Evolutionary conservation across 2,329 filamentous ascomycete species (phyloP), one percentile per base, ranked within the genome.

Genomic region (Penicillium vulpinum): DNA sequence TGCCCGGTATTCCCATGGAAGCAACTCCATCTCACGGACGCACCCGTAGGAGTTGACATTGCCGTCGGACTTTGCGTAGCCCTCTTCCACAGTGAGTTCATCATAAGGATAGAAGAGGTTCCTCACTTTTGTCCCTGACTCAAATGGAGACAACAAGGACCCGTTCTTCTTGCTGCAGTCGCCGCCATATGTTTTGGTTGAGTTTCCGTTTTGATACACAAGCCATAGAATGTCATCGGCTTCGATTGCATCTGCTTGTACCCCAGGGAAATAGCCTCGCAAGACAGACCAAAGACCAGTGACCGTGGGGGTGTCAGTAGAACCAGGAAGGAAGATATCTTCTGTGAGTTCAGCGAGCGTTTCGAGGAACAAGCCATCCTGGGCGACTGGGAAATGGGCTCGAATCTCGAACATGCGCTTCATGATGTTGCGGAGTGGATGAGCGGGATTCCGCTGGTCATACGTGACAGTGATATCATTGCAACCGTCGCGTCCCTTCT

Each of bases 91-190:
- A 0, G 71, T 78, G 54, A 81, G 75, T 57, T 83, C 78, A 31
- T 85, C 83, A 61, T 83, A 84, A 0, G 85, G 84, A 62, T 82
- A 83, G 67, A 88, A 86, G n/a, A 88, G 67, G 62, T 87, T 87
- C 66, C 82, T 83, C 59, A 88, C 83, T 1, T 75, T 81, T 2
- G 79, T 82, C 11, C 78, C 80, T 2, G 72, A 67, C 9, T 77
- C 73, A 56, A 85, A 88, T 0, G 85, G 83, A 15, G 85, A 73
- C 28, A 87, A 73, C 33, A 88, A 75, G 3, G 81, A 41, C 6
- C 16, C 16, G 18, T 50, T 81, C 10, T 72, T 74, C 6, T 73
- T 64, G 15, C 75, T 72, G 36, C 77, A 71, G 16, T 65, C 71
- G 69, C 86, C 88, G 63, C 87, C 78, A 51, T 85, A 88, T 3